phyloP scores from a whole-genome alignment of 495 filamentous ascomycete species.

The Apodospora peruviana region DNA sequence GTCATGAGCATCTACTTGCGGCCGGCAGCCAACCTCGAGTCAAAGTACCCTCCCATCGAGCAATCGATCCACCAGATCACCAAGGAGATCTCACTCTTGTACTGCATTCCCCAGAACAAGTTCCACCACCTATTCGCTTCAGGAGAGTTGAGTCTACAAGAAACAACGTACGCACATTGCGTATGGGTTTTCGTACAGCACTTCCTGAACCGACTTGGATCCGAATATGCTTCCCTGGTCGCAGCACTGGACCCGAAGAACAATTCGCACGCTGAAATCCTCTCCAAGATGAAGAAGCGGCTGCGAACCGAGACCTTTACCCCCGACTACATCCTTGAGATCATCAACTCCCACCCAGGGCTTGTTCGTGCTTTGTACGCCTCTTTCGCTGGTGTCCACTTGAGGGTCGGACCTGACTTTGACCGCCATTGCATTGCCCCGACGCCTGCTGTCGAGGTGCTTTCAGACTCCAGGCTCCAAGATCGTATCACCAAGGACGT shows the following conservation, averaged over 20 bases:
- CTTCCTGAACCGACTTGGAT: slow-evolving; percentile 90
- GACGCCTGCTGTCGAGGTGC: slow-evolving; percentile 60
- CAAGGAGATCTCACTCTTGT: slow-evolving; percentile 93
- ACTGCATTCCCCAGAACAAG: slow-evolving; percentile 96
- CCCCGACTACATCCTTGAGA: slow-evolving; percentile 93
- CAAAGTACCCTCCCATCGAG: slow-evolving; percentile 59
- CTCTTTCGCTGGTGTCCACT: slow-evolving; percentile 85
- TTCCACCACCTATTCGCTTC: slow-evolving; percentile 83
- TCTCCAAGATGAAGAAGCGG: slow-evolving; percentile 93
- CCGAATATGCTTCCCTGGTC: slow-evolving; percentile 81
- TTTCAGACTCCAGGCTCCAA: slow-evolving; percentile 73
- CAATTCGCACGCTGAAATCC: slow-evolving; percentile 79
- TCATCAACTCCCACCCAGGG: slow-evolving; percentile 86
- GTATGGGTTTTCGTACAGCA: slow-evolving; percentile 97
- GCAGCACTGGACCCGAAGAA: slow-evolving; percentile 70
- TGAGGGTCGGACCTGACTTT: slow-evolving; percentile 72
- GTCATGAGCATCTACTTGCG: slow-evolving; percentile 92
- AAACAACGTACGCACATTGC: slow-evolving; percentile 94
- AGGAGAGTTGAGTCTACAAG: slow-evolving; percentile 88
- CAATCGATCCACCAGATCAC: slow-evolving; percentile 97
- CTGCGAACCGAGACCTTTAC: slow-evolving; percentile 96
- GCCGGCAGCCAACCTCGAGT: slow-evolving; percentile 53
- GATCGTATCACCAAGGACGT: slow-evolving; percentile 75
- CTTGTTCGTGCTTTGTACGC: slow-evolving; percentile 86
- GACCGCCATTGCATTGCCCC: slow-evolving; percentile 69